phyloP scores from a whole-genome alignment of 169 alveolate species.

The Cryptosporidium xiaoi region DNA sequence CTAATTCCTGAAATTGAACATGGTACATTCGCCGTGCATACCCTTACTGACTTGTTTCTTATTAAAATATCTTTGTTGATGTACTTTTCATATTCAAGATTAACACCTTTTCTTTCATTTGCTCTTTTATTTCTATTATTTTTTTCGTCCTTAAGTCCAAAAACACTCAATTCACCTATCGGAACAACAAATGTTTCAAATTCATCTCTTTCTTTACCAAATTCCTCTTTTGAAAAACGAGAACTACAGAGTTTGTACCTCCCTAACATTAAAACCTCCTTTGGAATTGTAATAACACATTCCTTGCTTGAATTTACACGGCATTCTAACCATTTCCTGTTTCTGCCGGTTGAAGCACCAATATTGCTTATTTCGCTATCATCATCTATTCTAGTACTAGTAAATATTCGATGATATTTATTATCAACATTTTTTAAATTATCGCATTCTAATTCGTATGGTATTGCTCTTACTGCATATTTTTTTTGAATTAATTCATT shows the following conservation, averaged over 20 bases:
- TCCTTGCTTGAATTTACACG: slow-evolving; percentile 4
- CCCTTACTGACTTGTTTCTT: background rate
- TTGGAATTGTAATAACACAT: slow-evolving; percentile 9
- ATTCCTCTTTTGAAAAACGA: slow-evolving; percentile 13
- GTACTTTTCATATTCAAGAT: background rate
- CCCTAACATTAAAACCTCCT: background rate
- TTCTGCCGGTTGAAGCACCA: background rate
- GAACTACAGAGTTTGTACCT: slow-evolving; percentile 48
- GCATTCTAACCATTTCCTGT: slow-evolving; percentile 1
- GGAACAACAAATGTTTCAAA: slow-evolving; percentile 14
- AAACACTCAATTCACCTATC: slow-evolving; percentile 6
- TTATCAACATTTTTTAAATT: background rate
- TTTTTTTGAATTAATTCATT: slow-evolving; percentile 4
- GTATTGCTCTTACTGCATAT: background rate
- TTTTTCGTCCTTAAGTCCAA: slow-evolving; percentile 21
- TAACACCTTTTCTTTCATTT: background rate
- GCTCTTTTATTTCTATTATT: background rate
- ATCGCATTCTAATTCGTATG: slow-evolving; percentile 31
- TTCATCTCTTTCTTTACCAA: background rate
- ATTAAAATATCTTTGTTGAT: background rate
- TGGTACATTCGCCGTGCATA: slow-evolving; percentile 65
- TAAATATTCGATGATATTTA: no score
- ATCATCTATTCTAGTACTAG: no score
- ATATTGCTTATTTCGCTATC: background rate
- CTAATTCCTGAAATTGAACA: slow-evolving; percentile 42